A percentile compares a stretch with the other conserved stretches of the same genome.
Evolutionary conservation across 164 flowering plant genomes (phyloP).

Genomic region (Buxus sempervirens): DNA sequence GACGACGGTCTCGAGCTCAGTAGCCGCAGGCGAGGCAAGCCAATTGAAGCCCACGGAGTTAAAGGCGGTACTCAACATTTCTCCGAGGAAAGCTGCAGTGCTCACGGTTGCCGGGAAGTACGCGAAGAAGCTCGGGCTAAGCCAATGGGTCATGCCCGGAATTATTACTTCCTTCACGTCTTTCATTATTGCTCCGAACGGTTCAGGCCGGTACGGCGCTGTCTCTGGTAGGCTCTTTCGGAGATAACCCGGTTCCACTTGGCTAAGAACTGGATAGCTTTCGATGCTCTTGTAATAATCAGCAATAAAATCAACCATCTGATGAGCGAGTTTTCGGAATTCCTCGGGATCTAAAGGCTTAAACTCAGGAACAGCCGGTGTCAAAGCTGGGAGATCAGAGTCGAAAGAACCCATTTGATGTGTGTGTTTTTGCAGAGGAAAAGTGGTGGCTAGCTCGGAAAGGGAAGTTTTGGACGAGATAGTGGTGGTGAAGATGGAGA

Average conservation of each 20-base stretch:
- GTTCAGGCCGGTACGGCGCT: constrained; percentile 39
- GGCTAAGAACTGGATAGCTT: constrained; percentile 44
- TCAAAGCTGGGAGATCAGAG: constrained; percentile 2
- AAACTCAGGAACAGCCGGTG: constrained; percentile 18
- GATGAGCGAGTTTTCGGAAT: constrained; percentile 46
- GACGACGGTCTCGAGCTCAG: constrained; percentile 60
- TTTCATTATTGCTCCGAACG: constrained; percentile 33
- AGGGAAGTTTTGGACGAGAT: not conserved
- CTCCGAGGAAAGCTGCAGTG: constrained; percentile 51
- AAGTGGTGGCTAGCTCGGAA: not conserved
- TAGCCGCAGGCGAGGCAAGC: constrained; percentile 60
- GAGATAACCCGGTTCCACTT: constrained; percentile 47
- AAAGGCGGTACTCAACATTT: constrained; percentile 52
- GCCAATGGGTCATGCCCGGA: constrained; percentile 65
- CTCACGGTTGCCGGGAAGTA: constrained; percentile 55
- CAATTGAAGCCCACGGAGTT: constrained; percentile 62
- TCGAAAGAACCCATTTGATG: constrained; percentile 36
- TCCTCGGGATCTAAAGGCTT: constrained; percentile 47
- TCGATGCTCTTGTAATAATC: constrained; percentile 52
- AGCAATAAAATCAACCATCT: constrained; percentile 51
- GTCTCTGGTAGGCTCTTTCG: constrained; percentile 22
- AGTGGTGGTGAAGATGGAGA: not conserved
- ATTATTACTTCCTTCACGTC: constrained; percentile 35
- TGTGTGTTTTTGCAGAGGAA: too few species aligned
- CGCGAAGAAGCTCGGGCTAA: constrained; percentile 64